Evolutionary conservation across 2,329 filamentous ascomycete species (phyloP), one percentile per base, ranked within the genome.

Genomic region (Fusarium protoensiforme): DNA sequence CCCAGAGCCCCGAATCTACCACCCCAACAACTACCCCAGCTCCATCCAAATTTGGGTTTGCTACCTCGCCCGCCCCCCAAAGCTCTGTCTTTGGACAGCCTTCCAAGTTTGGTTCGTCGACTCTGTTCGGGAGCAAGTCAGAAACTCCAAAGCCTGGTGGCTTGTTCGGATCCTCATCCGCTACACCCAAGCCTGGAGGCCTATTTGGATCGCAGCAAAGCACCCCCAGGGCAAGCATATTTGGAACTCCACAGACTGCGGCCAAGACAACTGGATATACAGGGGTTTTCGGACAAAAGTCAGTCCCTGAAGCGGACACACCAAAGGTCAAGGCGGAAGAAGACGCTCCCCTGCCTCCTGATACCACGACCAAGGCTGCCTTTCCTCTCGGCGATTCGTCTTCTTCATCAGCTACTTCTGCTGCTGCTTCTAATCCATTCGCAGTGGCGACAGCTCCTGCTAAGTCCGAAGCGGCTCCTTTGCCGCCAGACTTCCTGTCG

Each of bases 1-100:
- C 75, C 46, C 61, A 75, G 29, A 78, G 75, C 35, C 75, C 78
- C 18, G 80, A 83, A 61, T 83, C 83, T n/a, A 83, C 82, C 2
- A 89, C 87, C 2, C 88, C 88, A 3, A 88, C 84, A 7, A 83
- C 85, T 13, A 89, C 88, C 0, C 87, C 88, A 5, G 86, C 87
- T 3, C 81, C 87, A 4, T 80, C 83, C 11, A 86, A 85, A 68
- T 88, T 88, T 68, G 81, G 81, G 10, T 83, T 84, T 29, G 75
- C 80, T 14, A 77, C 81, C 1, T 80, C 84, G 4, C 73, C 84
- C 29, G 74, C 80, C n/a, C 68, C 81, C 1, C 76, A 75, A 27
- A 69, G 77, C 18, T 80, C 81, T 7, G 46, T 78, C 7, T 87
- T 80, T 78, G 83, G 75, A 65, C 82, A 79, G 76, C 76, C 79